phyloP scores from a whole-genome alignment of 805 yeast genomes.

The Limtongozyma cylindracea region DNA sequence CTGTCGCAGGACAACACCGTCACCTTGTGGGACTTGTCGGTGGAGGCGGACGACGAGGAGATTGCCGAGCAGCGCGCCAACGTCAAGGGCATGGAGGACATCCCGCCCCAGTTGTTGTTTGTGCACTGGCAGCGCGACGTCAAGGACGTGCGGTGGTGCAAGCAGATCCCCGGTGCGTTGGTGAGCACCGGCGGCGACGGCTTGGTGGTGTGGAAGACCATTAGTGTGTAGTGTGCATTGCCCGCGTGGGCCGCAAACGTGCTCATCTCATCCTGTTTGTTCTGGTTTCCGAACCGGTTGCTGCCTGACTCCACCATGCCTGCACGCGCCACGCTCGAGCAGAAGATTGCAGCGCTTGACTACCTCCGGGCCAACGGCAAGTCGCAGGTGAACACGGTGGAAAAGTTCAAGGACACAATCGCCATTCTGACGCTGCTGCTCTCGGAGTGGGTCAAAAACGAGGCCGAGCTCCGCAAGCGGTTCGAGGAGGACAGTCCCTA shows the following conservation, averaged over 20 bases:
- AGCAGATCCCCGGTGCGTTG: constrained; percentile 86
- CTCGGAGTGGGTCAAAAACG: constrained; percentile 35
- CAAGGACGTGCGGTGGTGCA: constrained; percentile 96
- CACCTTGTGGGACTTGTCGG: constrained; percentile 93
- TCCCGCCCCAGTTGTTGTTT: constrained; percentile 87
- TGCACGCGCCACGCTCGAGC: constrained; percentile 36
- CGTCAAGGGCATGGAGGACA: constrained; percentile 48
- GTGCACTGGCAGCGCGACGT: constrained; percentile 98
- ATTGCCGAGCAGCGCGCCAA: constrained; percentile 66
- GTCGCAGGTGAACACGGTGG: constrained; percentile 34
- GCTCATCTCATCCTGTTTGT: no score
- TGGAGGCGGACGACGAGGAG: constrained; percentile 94
- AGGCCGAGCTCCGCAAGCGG: constrained; percentile 19
- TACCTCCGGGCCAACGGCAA: constrained; percentile 18
- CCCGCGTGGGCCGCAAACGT: not conserved
- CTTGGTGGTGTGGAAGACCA: constrained; percentile 85
- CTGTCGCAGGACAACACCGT: constrained; percentile 94
- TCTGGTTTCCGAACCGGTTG: no score
- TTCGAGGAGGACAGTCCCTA: constrained; percentile 10
- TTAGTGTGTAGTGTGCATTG: constrained; percentile 34
- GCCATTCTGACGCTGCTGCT: constrained; percentile 34
- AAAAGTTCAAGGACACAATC: constrained; percentile 18
- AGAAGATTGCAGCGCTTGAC: constrained; percentile 28
- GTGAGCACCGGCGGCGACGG: constrained; percentile 94
- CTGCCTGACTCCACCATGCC: no score